phyloP scores from a whole-genome alignment of 352 stramenopile species.

The Globisporangium alternatum region DNA sequence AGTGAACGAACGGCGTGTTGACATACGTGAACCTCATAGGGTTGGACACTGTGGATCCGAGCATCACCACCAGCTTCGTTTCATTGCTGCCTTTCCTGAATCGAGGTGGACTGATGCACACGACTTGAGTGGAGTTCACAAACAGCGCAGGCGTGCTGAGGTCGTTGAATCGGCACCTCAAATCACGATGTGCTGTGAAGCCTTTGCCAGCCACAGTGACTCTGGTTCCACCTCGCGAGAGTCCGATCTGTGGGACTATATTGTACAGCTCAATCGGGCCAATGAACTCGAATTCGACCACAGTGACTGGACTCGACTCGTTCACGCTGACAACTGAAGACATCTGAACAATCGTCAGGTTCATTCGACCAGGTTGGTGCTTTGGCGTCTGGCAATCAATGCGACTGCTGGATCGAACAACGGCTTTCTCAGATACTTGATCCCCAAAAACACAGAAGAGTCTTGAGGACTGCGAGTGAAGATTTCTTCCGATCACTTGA shows the following conservation, averaged over 20 bases:
- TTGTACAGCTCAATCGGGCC: constrained; percentile 29
- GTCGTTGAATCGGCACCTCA: constrained; percentile 38
- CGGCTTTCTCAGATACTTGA: background rate
- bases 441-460: constrained; percentile 35
- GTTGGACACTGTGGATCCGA: constrained; percentile 23
- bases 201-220: constrained; percentile 31
- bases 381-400: constrained; percentile 27
- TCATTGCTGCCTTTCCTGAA: constrained; percentile 16
- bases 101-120: constrained; percentile 31
- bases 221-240: constrained; percentile 28
- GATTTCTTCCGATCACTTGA: constrained; percentile 21
- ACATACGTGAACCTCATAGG: constrained; percentile 30
- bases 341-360: constrained; percentile 20
- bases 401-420: constrained; percentile 8
- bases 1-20: constrained; percentile 21
- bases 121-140: constrained; percentile 27
- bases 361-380: constrained; percentile 22
- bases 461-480: constrained; percentile 14
- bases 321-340: background rate
- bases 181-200: constrained; percentile 27
- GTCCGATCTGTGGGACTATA: constrained; percentile 21
- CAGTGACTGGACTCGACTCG: constrained; percentile 9
- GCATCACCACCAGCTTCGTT: constrained; percentile 18
- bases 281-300: constrained; percentile 37
- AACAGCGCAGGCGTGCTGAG: constrained; percentile 19